Evolutionary conservation across 106 monocot species (phyloP).

Genomic region (Agapanthus africanus): DNA sequence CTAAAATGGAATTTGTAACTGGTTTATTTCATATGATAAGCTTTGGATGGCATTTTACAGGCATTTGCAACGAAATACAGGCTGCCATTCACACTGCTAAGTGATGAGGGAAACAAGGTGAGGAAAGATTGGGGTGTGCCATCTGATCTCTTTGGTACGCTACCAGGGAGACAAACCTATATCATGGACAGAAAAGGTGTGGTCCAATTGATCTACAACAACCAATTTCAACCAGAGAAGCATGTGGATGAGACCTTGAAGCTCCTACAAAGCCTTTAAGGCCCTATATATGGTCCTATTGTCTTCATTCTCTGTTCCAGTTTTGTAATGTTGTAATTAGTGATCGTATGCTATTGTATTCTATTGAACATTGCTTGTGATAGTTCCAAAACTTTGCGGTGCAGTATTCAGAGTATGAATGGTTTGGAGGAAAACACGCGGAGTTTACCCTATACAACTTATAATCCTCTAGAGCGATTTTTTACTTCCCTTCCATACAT

Average conservation of each 20-base stretch:
- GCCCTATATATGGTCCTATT: no score
- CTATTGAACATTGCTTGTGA: background rate
- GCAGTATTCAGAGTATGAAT: background rate
- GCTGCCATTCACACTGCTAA: slow-evolving; percentile 74
- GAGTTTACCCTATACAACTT: no score
- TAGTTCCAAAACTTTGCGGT: background rate
- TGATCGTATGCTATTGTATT: background rate
- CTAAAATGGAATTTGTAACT: no score
- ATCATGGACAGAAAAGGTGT: slow-evolving; percentile 74
- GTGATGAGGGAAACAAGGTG: slow-evolving; percentile 83
- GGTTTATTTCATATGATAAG: background rate
- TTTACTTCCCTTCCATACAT: no score
- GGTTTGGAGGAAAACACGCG: no score
- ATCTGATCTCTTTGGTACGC: slow-evolving; percentile 66
- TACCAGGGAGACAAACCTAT: slow-evolving; percentile 80
- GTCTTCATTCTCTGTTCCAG: background rate
- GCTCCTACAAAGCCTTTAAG: slow-evolving; percentile 69
- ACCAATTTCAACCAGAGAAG: slow-evolving; percentile 98
- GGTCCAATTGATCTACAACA: slow-evolving; percentile 89
- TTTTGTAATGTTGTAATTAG: background rate
- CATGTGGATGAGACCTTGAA: slow-evolving; percentile 92
- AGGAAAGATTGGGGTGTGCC: slow-evolving; percentile 88
- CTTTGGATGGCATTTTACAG: slow-evolving; percentile 24
- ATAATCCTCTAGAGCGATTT: no score
- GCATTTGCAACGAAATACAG: slow-evolving; percentile 69